Evolutionary conservation across 129 eudicot species (phyloP).

Genomic region (Flaveria linearis): DNA sequence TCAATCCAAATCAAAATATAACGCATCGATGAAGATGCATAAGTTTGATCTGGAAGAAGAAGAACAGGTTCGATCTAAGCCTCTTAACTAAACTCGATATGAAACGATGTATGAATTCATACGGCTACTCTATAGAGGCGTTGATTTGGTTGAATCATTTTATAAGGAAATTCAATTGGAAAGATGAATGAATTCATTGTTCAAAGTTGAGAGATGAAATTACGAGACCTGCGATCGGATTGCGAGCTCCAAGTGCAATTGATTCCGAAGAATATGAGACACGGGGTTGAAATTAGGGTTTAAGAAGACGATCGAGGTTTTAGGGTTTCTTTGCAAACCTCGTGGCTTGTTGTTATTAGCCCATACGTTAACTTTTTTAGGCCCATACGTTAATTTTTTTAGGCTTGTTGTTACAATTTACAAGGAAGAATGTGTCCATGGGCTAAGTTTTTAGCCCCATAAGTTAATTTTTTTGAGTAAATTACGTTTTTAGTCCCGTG

Average conservation of each 20-base stretch:
- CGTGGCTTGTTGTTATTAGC: too few relatives aligned
- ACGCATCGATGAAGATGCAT: neutral
- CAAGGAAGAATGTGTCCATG: too few relatives aligned
- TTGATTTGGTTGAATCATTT: neutral
- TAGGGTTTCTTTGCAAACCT: neutral
- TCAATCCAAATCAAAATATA: neutral
- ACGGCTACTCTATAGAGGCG: conserved; percentile 12
- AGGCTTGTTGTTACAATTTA: too few relatives aligned
- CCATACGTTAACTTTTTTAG: too few relatives aligned
- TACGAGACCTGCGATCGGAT: neutral
- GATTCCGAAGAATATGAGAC: neutral
- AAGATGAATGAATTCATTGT: neutral
- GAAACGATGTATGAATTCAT: neutral
- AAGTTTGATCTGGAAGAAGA: neutral
- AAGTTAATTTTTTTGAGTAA: too few relatives aligned
- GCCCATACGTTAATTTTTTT: too few relatives aligned
- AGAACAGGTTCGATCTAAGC: neutral
- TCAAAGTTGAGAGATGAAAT: neutral
- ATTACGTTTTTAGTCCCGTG: too few relatives aligned
- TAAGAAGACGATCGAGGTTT: neutral
- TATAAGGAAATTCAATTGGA: neutral
- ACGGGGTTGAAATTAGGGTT: neutral
- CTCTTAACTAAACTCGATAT: conserved; percentile 9
- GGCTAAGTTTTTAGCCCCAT: too few relatives aligned
- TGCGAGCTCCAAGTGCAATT: neutral